Evolutionary conservation across 140 eudicot genomes (phyloP).

Genomic region (Bidens hawaiensis): DNA sequence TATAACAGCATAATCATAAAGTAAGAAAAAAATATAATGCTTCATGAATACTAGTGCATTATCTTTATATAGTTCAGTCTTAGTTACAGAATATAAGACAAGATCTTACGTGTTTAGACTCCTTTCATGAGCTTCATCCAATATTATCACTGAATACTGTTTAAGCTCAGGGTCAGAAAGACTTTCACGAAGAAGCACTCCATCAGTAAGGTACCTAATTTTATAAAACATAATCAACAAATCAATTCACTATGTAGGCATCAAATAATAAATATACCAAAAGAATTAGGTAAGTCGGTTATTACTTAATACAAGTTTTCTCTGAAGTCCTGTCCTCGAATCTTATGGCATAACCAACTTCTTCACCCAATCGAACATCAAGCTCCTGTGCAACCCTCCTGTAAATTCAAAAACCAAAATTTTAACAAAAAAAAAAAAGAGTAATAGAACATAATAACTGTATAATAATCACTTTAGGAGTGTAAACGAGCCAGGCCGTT

Average conservation of each 20-base stretch:
- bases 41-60: background rate
- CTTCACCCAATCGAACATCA: conserved; percentile 77
- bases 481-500: too few species aligned
- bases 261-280: too few species aligned
- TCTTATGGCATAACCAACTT: conserved; percentile 93
- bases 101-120: conserved; percentile 74
- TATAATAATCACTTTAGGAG: too few species aligned
- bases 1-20: background rate
- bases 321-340: conserved; percentile 93
- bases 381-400: conserved; percentile 97
- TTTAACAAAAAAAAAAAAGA: too few species aligned
- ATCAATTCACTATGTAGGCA: too few species aligned
- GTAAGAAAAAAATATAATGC: background rate
- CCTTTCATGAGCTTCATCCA: conserved; percentile 98
- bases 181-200: conserved; percentile 94
- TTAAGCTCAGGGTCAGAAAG: conserved; percentile 81
- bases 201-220: conserved; percentile 89
- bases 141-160: conserved; percentile 80
- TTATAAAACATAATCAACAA: background rate
- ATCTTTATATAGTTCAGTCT: background rate
- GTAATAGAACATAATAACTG: background rate
- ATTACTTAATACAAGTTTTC: conserved; percentile 75
- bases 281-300: background rate
- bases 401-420: conserved; percentile 14
- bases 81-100: background rate